Percentiles rank a stretch among this genome's conserved stretches.
These are phyloP conservation scores for Candida argentea DNA, from an alignment of 805 yeast species.

Conservation along the genomic window DNA sequence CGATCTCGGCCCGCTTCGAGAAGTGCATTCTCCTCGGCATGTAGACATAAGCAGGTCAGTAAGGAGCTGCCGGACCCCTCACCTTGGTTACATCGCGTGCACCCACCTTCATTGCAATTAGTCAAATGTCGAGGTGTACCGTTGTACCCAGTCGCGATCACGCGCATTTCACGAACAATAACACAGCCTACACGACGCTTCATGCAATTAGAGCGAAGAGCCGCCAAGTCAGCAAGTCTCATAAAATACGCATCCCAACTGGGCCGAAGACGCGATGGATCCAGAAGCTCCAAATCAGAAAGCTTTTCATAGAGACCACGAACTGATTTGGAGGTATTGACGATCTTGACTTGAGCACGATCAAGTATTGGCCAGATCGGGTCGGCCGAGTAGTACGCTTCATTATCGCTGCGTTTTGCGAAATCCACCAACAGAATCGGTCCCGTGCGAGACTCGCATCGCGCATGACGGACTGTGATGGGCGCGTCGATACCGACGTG, in stretches of 20 bases:
- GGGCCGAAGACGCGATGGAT: constrained; percentile 58
- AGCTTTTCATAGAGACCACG: constrained; percentile 25
- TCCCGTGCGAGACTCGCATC: constrained; percentile 15
- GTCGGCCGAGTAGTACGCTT: constrained; percentile 33
- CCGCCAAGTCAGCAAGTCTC: constrained; percentile 88
- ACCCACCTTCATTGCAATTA: constrained; percentile 95
- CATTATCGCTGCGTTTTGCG: constrained; percentile 19
- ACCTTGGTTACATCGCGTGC: constrained; percentile 76
- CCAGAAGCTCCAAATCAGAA: constrained; percentile 28
- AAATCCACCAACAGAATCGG: constrained; percentile 22
- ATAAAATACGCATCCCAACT: constrained; percentile 95
- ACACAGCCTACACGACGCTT: constrained; percentile 96
- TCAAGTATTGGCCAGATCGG: constrained; percentile 55
- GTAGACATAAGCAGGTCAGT: constrained; percentile 84
- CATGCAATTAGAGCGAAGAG: constrained; percentile 91
- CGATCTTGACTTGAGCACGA: constrained; percentile 35
- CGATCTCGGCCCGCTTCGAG: constrained; percentile 91
- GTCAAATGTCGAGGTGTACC: constrained; percentile 88
- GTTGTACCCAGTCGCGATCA: constrained; percentile 93
- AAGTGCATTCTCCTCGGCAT: constrained; percentile 95
- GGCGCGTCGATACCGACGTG: constrained; percentile 78
- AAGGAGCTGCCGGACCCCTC: constrained; percentile 52
- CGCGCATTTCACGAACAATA: constrained; percentile 73
- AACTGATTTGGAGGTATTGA: constrained; percentile 28
- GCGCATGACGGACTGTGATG: constrained; percentile 32